Percentiles rank a stretch among this genome's conserved stretches.
These are phyloP conservation scores for Uromyces viciae-fabae DNA, from an alignment of 1,284 basidiomycete species.

Conservation along the genomic window DNA sequence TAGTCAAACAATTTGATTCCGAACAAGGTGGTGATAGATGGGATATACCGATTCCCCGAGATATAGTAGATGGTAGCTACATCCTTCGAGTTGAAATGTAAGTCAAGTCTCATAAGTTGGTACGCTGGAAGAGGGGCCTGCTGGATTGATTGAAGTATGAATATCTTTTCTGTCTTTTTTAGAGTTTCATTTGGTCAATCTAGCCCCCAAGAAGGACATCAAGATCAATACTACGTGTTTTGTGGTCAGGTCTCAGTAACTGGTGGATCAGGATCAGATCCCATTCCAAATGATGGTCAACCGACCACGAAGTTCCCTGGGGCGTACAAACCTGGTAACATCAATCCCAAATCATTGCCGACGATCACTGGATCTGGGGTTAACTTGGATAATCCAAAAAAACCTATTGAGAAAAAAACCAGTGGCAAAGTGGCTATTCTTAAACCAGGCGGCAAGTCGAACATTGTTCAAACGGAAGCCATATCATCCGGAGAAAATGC, in stretches of 20 bases:
- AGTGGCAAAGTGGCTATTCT: neutral
- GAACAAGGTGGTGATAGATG: constrained; percentile 28
- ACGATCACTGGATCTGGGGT: neutral
- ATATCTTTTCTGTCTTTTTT: neutral
- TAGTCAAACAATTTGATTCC: constrained; percentile 20
- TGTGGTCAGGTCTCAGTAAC: constrained; percentile 38
- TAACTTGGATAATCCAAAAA: constrained; percentile 12
- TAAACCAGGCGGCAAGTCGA: neutral
- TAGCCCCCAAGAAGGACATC: constrained; percentile 24
- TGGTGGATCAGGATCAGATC: neutral
- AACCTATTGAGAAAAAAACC: neutral
- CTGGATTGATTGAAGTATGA: too few species aligned
- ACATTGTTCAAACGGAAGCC: neutral
- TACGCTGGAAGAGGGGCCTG: neutral
- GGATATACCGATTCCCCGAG: constrained; percentile 32
- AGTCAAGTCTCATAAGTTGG: neutral
- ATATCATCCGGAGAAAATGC: neutral
- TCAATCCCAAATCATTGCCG: constrained; percentile 22
- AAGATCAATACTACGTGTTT: constrained; percentile 46
- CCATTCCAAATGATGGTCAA: constrained; percentile 15
- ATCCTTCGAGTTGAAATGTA: constrained; percentile 41
- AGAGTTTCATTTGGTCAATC: constrained; percentile 42
- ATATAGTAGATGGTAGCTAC: constrained; percentile 33
- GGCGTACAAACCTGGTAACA: constrained; percentile 32
- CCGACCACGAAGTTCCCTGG: constrained; percentile 18